Evolutionary conservation across 176 grass and related monocot species (phyloP), one percentile per base, ranked within the genome.

Genomic region (Musa itinerans): DNA sequence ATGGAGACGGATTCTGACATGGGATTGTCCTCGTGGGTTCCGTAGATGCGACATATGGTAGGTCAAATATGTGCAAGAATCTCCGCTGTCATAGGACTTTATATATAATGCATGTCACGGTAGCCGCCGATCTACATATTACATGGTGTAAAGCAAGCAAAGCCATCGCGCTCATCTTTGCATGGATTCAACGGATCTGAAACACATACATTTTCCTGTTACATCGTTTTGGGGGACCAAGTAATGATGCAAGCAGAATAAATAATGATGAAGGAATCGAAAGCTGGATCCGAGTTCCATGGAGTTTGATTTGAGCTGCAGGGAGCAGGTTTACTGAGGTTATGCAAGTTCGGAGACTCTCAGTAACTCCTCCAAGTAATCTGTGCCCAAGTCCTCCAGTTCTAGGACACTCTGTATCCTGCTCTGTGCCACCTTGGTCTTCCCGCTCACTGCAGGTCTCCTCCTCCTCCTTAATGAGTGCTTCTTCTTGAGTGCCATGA

Each of bases 351-450:
- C 88, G 0, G 88, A 91, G 2, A 88, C 52, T 64, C 88, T 85
- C 19, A 96, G 76, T 16, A 96, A 84, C 78, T 91, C 92, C 59
- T 96, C 92, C 22, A 96, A 52, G 80, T 91, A 96, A 15, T 91
- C 88, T 22, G 81, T 76, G 62, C 92, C 92, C 1, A 96, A 70
- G 76, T 96, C 92, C 78, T 96, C 86, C 26, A 96, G 78, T 75
- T 91, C 92, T 9, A 96, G 78, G 52, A 96, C 88, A 66, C 63
- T 68, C 14, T 71, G 61, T 8, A 53, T 66, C 51, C 51, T 29
- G 9, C 43, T 3, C 2, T 49, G 63, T 8, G 34, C 63, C 22
- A 56, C 22, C 17, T 50, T 23, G 15, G 23, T 79, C 87, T 86
- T 96, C 80, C 85, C 85, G 27, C 84, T 80, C 0, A 3, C 48